Evolutionary conservation across 1,284 basidiomycete species (phyloP), one percentile per base, ranked within the genome.

Genomic region (Paramarasmius palmivorus): DNA sequence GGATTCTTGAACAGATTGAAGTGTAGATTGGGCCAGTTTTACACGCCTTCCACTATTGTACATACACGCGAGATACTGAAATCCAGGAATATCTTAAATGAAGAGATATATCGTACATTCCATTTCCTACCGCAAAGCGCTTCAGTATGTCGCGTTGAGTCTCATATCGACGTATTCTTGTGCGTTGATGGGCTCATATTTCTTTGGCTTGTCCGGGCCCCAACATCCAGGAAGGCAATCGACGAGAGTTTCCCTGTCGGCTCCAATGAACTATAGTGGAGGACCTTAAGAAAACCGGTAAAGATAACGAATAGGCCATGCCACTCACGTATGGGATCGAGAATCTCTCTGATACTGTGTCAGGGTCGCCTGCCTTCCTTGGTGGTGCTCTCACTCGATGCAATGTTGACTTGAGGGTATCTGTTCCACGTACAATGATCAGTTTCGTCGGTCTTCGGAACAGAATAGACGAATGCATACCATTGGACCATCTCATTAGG

Each of bases 321-420:
- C 35, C 12, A 65, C 77, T 56, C 55, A 82, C 80, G 57, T 82
- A 83, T 42, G 81, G 81, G 53, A 83, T 83, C 0, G 80, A 82
- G 61, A 78, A 84, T 34, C 81, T 68, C 45, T 75, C 71, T 2
- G 76, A 76, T 2, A 75, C 72, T 64, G 74, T 71, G 4, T 68
- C 73, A 36, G 68, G 63, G 8, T 59, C 47, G 4, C 55, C 61
- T 6, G 55, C 50, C 22, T 45, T 37, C 17, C 63, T 47, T 0
- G 63, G 65, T 1, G 83, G 83, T 1, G 79, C 74, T 29, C 76
- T 72, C 5, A 86, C 84, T 6, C 83, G 76, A 62, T 86, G 83
- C n/a, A 82, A 65, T 0, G 83, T 82, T 56, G 82, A 84, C 57
- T 77, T 74, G 32, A 86, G 77, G 3, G 69, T 74, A 61, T 84